Conservation (phyloP, 345 rosid species). For the Sonneratia alba region DNA sequence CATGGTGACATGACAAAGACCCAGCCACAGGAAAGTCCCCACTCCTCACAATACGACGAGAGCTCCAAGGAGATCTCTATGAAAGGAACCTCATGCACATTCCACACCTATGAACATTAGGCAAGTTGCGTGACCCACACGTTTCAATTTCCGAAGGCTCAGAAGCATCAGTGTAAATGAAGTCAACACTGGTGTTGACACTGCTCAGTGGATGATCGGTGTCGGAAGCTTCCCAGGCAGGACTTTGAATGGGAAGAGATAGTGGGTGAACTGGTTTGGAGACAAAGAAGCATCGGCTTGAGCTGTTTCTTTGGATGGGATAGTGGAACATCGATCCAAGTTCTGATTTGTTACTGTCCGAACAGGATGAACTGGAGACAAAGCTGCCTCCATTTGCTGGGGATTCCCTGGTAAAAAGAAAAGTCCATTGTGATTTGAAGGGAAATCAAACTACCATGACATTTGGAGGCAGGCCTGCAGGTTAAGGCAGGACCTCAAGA, state of each 20-base stretch:
- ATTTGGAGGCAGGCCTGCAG: slow-evolving; percentile 1
- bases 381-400: slow-evolving; percentile 30
- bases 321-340: slow-evolving; percentile 23
- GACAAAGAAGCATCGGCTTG: slow-evolving; percentile 32
- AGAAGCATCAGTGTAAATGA: slow-evolving; percentile 31
- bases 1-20: slow-evolving; percentile 40
- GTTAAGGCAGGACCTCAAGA: background rate
- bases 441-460: background rate
- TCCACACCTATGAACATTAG: slow-evolving; percentile 32
- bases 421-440: background rate
- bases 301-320: slow-evolving; percentile 31
- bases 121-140: slow-evolving; percentile 10
- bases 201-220: slow-evolving; percentile 39
- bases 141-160: slow-evolving; percentile 28
- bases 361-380: slow-evolving; percentile 29
- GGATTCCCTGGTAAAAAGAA: slow-evolving; percentile 23
- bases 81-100: slow-evolving; percentile 41
- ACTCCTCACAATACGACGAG: slow-evolving; percentile 34
- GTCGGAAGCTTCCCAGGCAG: slow-evolving; percentile 25
- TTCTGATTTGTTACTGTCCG: slow-evolving; percentile 42
- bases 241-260: slow-evolving; percentile 24
- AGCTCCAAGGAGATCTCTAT: slow-evolving; percentile 48
- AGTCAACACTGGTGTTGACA: slow-evolving; percentile 32
- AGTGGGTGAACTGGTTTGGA: slow-evolving; percentile 55
- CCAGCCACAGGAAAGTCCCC: slow-evolving; percentile 42